These are phyloP conservation scores for Acephala macrosclerotiorum DNA, from an alignment of 2,329 filamentous ascomycete genomes.

Conservation along the genomic window DNA sequence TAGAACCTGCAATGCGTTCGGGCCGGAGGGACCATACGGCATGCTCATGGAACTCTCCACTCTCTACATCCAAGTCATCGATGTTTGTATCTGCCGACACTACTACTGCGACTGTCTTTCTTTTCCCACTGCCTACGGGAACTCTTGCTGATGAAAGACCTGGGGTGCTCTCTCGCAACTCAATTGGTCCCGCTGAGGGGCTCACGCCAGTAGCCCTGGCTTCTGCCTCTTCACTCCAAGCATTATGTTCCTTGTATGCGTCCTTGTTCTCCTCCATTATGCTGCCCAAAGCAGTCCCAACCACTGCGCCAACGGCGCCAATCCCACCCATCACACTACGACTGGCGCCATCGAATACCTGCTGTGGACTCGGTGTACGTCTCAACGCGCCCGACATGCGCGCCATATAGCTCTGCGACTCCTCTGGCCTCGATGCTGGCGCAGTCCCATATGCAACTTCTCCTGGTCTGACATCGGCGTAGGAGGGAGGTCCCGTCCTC, in stretches of 20 bases:
- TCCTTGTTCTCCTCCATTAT: conserved; percentile 85
- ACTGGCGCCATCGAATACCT: conserved; percentile 84
- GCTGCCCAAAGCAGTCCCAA: conserved; percentile 82
- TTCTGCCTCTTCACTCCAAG: conserved; percentile 91
- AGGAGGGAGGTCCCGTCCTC: conserved; percentile 49
- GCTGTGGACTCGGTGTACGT: conserved; percentile 85
- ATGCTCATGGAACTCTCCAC: conserved; percentile 74
- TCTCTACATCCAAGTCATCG: conserved; percentile 65
- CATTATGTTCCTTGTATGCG: conserved; percentile 84
- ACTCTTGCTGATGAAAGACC: conserved; percentile 40
- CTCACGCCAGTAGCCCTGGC: conserved; percentile 61
- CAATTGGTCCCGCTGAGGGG: conserved; percentile 37
- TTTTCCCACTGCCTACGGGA: conserved; percentile 45
- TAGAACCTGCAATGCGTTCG: conserved; percentile 25
- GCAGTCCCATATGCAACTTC: conserved; percentile 52
- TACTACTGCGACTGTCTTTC: conserved; percentile 86
- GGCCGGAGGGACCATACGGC: conserved; percentile 66
- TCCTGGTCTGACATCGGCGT: conserved; percentile 47
- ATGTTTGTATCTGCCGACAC: conserved; percentile 78
- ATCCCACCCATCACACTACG: conserved; percentile 83
- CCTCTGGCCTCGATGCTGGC: conserved; percentile 46
- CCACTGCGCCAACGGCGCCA: conserved; percentile 81
- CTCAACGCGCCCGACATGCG: conserved; percentile 83
- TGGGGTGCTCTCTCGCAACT: conserved; percentile 35
- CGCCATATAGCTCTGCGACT: conserved; percentile 70